Evolutionary conservation across 371 early-diverging fungal genomes (phyloP), one percentile per base, ranked within the genome.

Genomic region (Rhizopus microsporus): DNA sequence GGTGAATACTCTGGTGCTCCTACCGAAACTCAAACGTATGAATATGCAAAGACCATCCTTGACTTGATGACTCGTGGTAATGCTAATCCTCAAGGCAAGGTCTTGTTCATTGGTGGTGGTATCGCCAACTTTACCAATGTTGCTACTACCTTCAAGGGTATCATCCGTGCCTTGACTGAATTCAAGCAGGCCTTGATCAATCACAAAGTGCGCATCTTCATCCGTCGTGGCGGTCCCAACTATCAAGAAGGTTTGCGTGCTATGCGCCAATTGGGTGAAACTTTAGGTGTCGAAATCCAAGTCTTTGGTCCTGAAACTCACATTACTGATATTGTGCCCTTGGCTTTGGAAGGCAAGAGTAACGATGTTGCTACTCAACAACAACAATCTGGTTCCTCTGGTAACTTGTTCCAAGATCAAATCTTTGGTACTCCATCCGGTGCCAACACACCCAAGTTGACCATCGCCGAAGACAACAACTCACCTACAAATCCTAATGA

Each of bases 101-200:
- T 95, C 56, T 80, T 98, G 53, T 93, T 98, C 75, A 94, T 98
- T 67, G 98, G 98, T 69, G 98, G 98, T 70, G 98, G 98, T 76
- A 98, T 98, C 68, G 98, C 98, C 78, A 98, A 98, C 89, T 98
- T 98, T 63, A 98, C 98, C 76, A 97, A 98, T 76, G 98, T 98
- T 16, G 96, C 97, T 16, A 85, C 95, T 51, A 98, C 98, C 29
- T 98, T 98, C 89, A 97, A 98, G 92, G 98, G 98, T 62, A 92
- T 98, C 70, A 91, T 95, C 62, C 93, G 93, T 42, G 96, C 97
- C 40, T 84, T 98, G 66, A 85, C 85, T 56, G 97, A 96, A 66
- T 97, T 86, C 84, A 87, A 90, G 74, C 89, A 90, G 73, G 81
- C 84, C 37, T 77, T 98, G 59, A 92, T 91, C 64, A 76, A 79